phyloP scores from a whole-genome alignment of 208 protist genomes.

The Leishmania tarentolae region DNA sequence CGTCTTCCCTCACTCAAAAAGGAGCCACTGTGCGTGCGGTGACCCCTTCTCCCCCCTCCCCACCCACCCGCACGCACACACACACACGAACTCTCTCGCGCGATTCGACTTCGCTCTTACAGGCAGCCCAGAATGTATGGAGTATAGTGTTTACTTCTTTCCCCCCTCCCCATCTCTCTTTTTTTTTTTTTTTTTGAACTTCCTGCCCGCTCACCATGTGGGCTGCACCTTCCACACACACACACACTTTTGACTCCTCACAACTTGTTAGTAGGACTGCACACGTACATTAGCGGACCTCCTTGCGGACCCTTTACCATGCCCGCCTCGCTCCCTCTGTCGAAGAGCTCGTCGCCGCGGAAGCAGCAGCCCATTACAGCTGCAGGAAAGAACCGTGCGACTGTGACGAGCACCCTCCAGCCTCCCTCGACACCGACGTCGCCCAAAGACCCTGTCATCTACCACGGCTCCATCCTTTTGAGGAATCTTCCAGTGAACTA shows the following conservation, averaged over 20 bases:
- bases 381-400: constrained; percentile 4
- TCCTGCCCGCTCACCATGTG: background rate
- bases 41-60: background rate
- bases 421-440: background rate
- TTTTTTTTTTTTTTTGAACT: background rate
- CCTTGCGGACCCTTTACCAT: background rate
- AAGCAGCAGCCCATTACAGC: background rate
- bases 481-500: constrained; percentile 67
- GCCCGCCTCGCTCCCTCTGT: background rate
- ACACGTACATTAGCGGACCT: background rate
- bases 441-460: constrained; percentile 35
- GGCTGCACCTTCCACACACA: background rate
- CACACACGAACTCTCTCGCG: too few species aligned
- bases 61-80: background rate
- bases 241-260: background rate
- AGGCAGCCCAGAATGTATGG: background rate
- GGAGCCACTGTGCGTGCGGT: background rate
- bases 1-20: background rate
- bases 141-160: background rate
- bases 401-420: background rate
- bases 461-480: constrained; percentile 67
- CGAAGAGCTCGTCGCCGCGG: constrained; percentile 1
- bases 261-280: background rate
- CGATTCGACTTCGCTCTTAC: background rate
- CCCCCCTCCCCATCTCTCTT: background rate